Base-by-base conservation (phyloP, 495 filamentous ascomycete genomes). In the Pseudomonodictys pantanalensis region DNA sequence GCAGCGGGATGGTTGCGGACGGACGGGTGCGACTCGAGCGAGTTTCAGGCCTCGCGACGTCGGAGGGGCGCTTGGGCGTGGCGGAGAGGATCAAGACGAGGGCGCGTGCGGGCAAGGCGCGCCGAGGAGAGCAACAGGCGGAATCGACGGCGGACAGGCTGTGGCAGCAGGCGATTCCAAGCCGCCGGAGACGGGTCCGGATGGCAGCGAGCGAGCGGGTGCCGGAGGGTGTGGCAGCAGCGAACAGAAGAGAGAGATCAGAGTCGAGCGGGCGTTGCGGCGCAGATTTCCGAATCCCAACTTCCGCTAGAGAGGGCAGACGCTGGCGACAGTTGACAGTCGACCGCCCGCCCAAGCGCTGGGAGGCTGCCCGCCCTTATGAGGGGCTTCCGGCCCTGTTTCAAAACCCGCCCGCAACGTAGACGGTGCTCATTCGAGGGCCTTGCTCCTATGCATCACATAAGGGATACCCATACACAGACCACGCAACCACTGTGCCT, bases 361-460 rank as follows among this genome's bases (percentile, higher is more conserved):
- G 49, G n/a, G n/a, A 60, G 38, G 50, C 47, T 44, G 43, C 23
- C 12, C 26, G 18, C 39, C 26, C 52, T 56, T 60, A 60, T 52
- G 56, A 52, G 49, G 51, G 43, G 44, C 22, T 28, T 51, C 45
- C 22, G 38, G 35, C 41, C 46, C 28, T 48, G 62, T 65, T 65
- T 65, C 62, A 65, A 65, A 58, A 60, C 62, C 62, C 62, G 56
- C 62, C 35, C 38, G 58, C 55, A 55, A 65, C 62, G 62, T 65
- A 65, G 10, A 50, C 48, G 25, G 24, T 28, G 38, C 45, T 57
- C 46, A 65, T 65, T 65, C 62, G 62, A 65, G 60, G 52, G 52
- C 38, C 46, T n/a, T 51, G 22, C 15, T 33, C 12, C 32, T 23
- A 59, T 59, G 56, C 56, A 29, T 25, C 39, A 32, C 11, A 54